Base-by-base conservation (phyloP, 352 stramenopile species). In the Phytopythium chamaehyphon region DNA sequence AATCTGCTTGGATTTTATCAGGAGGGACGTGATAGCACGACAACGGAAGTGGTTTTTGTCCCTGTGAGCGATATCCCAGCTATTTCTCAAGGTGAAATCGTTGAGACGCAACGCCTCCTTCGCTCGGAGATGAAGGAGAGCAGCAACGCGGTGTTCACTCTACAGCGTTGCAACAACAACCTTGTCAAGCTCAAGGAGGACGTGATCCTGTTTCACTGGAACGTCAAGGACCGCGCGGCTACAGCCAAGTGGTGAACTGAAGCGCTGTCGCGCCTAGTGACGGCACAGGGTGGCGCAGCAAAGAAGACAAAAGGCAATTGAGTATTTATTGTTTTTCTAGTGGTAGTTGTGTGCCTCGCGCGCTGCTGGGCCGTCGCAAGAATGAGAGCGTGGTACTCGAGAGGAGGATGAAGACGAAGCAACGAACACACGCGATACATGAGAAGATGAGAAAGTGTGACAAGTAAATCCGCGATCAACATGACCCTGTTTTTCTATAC, bases 181-280 rank as follows among this genome's bases (percentile, higher is more conserved):
- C 61, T 93, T 37, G 75, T 86, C 40, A 90, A 93, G 59, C 68
- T 93, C 36, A 90, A 90, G 62, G 83, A 93, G 55, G 81, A 93
- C 36, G 83, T 90, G 23, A 88, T 93, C 37, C 69, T 93, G 24
- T 93, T 88, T 61, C 75, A 90, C 59, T 93, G 83, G 83, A 88
- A 90, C 47, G 79, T 73, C 8, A 88, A 90, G 55, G 80, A 88
- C 47, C 66, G 71, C 39, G 59, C 64, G 14, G 73, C 76, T n/a
- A 53, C 55, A 5, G 55, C 62, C 12, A 72, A 72, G 55, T 75
- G 62, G 62, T 72, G 65, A 51, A 61, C 19, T 23, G 21, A 19
- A 40, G 50, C 37, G 39, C 39, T n/a, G 11, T 9, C 31, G 6
- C 16, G 37, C 23, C 24, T 18, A 28, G 22, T 22, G 19, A 36